These are phyloP conservation scores for Sarocladiaceae sp. DNA, from an alignment of 2,329 filamentous ascomycete genomes.

Conservation along the genomic window DNA sequence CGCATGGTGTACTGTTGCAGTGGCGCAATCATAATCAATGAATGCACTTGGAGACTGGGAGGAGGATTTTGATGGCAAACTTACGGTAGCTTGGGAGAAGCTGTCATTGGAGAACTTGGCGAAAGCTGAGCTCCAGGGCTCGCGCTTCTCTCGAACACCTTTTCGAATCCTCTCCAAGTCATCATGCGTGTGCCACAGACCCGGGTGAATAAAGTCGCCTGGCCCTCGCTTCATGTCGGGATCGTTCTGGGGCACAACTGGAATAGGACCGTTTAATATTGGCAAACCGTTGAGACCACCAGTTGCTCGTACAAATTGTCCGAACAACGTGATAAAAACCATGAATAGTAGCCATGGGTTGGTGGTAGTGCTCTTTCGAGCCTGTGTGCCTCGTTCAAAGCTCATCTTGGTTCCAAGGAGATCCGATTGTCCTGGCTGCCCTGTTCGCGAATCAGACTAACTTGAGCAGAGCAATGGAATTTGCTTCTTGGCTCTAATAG, in stretches of 20 bases:
- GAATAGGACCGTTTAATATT: background rate
- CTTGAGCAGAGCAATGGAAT: too few species aligned
- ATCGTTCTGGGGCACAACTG: background rate
- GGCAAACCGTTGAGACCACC: background rate
- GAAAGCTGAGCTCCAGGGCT: constrained; percentile 12
- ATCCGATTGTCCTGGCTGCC: too few species aligned
- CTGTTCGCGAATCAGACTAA: too few species aligned
- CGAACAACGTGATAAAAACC: background rate
- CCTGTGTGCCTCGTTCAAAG: background rate
- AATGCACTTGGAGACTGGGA: constrained; percentile 3
- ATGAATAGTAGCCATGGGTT: background rate
- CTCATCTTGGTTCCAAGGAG: too few species aligned
- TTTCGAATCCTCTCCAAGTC: background rate
- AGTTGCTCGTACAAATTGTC: background rate
- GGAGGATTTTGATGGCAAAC: background rate
- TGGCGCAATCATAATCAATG: background rate
- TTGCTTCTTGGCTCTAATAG: too few species aligned
- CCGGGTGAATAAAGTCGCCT: background rate
- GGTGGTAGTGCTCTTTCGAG: background rate
- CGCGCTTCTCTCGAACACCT: background rate
- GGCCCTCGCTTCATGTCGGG: constrained; percentile 1
- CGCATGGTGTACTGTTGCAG: constrained; percentile 21
- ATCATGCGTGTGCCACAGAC: constrained; percentile 3
- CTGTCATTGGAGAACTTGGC: constrained; percentile 13
- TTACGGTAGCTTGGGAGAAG: constrained; percentile 7